These are phyloP conservation scores for Trametopsis cervina DNA, from an alignment of 768 basidiomycete species.

Conservation along the genomic window DNA sequence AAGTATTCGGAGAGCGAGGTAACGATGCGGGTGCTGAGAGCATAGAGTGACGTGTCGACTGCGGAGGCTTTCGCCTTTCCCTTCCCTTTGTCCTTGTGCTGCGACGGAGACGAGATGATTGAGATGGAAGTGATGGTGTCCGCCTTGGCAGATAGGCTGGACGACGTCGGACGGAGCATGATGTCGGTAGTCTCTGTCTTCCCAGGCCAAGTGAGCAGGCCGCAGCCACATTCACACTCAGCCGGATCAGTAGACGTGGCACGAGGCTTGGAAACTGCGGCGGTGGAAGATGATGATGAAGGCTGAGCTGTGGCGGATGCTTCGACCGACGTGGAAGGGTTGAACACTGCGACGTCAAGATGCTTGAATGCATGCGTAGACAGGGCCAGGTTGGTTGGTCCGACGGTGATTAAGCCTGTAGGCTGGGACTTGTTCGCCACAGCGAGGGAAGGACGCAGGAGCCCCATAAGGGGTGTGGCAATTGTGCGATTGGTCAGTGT, in stretches of 20 bases:
- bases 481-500: constrained; percentile 29
- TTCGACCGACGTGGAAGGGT: constrained; percentile 18
- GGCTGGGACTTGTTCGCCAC: constrained; percentile 16
- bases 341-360: constrained; percentile 31
- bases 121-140: constrained; percentile 11
- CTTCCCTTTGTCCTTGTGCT: constrained; percentile 9
- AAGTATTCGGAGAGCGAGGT: constrained; percentile 21
- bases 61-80: constrained; percentile 19
- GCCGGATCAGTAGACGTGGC: constrained; percentile 11
- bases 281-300: constrained; percentile 12
- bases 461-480: constrained; percentile 16
- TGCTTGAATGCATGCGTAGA: constrained; percentile 21
- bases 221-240: constrained; percentile 25
- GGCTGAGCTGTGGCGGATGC: not conserved
- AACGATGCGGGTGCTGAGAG: constrained; percentile 19
- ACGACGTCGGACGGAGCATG: constrained; percentile 18
- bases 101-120: constrained; percentile 8
- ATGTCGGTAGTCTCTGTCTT: constrained; percentile 21
- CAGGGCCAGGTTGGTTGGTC: constrained; percentile 9
- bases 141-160: constrained; percentile 9
- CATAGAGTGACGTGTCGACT: constrained; percentile 16
- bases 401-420: constrained; percentile 1
- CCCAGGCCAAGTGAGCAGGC: constrained; percentile 23
- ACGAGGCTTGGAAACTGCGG: constrained; percentile 6
- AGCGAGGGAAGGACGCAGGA: not conserved